Base-by-base conservation (phyloP, 768 basidiomycete genomes). In the Boletus barrowsii region DNA sequence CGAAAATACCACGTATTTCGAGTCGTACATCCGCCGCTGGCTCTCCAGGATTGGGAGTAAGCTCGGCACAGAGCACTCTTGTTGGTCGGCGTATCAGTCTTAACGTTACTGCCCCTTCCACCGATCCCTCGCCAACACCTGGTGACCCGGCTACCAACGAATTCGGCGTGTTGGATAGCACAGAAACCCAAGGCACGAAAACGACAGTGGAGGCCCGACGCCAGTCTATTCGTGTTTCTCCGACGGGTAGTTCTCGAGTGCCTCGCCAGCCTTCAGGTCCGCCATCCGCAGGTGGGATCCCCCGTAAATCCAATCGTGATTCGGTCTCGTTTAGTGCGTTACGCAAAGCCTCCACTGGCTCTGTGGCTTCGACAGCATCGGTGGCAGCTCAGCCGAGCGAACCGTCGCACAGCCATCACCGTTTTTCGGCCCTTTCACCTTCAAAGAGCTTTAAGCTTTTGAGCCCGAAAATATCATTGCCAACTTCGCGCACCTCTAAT, bases 1-100 rank as follows among this genome's bases (percentile, higher is more conserved):
- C 92, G 18, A 94, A 93, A 75, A 95, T 94, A 63, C 92, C 92
- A 44, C 88, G 92, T 24, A 93, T 95, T 39, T 88, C 90, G n/a
- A 90, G 90, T 64, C 82, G 87, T 33, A 84, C 87, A 3, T 89
- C 91, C 5, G 83, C 87, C 10, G 80, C 79, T 49, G 79, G 82
- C 44, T 90, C 90, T 8, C 91, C 91, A 14, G 80, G 87, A 41
- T 68, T 84, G 53, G 79, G 87, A 42, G 68, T 83, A 51, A 85
- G 84, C 61, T 75, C 76, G n/a, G 77, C 82, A 17, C 68, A 68
- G 48, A 68, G 68, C 30, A 74, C 77, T 17, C 68, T 81, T 48
- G 75, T 79, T 10, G 79, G 76, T 55, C 83, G 88, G 36, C 79
- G 92, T 40, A 73, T 83, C n/a, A 91, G 89, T 62, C 77, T 83